Base-by-base conservation (phyloP, 176 grass and related monocot genomes). In the Eleusine indica region DNA sequence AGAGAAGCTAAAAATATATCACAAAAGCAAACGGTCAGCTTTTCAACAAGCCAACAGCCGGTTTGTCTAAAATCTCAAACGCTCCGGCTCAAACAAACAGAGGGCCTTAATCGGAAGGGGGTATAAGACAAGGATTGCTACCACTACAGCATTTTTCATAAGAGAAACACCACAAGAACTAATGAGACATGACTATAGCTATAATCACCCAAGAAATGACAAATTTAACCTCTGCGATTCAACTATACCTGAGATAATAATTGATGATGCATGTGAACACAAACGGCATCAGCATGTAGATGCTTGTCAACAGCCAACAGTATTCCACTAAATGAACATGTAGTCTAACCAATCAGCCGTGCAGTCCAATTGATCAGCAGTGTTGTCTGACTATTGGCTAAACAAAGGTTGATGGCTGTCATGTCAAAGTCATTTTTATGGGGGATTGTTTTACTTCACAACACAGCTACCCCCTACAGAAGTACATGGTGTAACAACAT, bases 221-320 rank as follows among this genome's bases (percentile, higher is more conserved):
- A 69, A 54, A 21, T 35, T 85, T 77, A 47, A 11, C 22, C 28
- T 3, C 46, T 75, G 28, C 4, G 22, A 51, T 76, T 49, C 28
- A 70, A 76, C 52, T 21, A 69, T 69, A 42, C n/a, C 18, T 57
- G 19, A 73, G 74, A 30, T 12, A 73, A 79, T 66, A 18, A 71
- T 25, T 66, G 8, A 25, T 75, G 74, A 71, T 22, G 35, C 30
- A 16, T 15, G 7, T 41, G 51, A 39, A 81, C 32, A 35, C 32
- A 35, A 35, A 35, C 32, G 32, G 32, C 32, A 4, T 19, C 16
- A 19, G 5, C 7, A 6, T 56, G 17, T 19, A 56, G 17, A 56
- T 19, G 17, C 16, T 56, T 1, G 53, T 19, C 53, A 7, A 1
- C 18, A 4, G 16, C 17, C 53, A 56, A 56, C 4, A 56, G 53